Evolutionary conservation across 257 asterid genomes (phyloP), one percentile per base, ranked within the genome.

Genomic region (Capsicum rhomboideum): DNA sequence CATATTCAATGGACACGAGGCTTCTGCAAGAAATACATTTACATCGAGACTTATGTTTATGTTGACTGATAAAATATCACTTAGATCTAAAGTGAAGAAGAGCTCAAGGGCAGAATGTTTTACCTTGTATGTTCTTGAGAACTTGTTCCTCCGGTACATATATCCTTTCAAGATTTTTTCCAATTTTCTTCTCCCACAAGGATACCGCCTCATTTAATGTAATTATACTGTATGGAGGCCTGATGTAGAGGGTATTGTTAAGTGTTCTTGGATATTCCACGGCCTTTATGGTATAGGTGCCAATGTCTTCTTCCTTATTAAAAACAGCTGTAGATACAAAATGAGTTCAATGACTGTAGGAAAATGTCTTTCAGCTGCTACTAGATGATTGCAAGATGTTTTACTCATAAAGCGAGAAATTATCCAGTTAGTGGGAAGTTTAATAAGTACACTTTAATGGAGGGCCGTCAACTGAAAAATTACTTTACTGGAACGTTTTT

Each of bases 121-220:
- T 7, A 91, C 97, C 98, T 85, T 89, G 83, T 8, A 93, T 92
- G 75, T 88, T 88, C 61, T 91, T 93, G 56, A 93, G 67, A 63
- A 92, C 67, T 84, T 90, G 91, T 54, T 93, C 97, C 86, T 90
- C 96, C 0, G 93, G 79, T 8, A 90, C 82, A 61, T 90, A 91
- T 31, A 69, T 82, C 42, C 90, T 95, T 82, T 92, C 91, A 9
- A 95, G 89, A 26, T 91, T 90, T 82, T 90, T 92, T 1, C 96
- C 97, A 17, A 89, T 92, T 91, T 87, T 90, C 85, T 92, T 92
- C 97, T 95, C 98, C 97, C 97, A 93, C 18, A 88, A 74, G 21
- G 90, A 91, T 82, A 88, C 92, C 14, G 91, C 44, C 40, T 93
- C 93, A 31, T 93, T 93, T 80, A 92, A 89, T 0, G 98, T 78